These are phyloP conservation scores for Basidioascus undulatus DNA, from an alignment of 768 basidiomycete species.

Conservation along the genomic window DNA sequence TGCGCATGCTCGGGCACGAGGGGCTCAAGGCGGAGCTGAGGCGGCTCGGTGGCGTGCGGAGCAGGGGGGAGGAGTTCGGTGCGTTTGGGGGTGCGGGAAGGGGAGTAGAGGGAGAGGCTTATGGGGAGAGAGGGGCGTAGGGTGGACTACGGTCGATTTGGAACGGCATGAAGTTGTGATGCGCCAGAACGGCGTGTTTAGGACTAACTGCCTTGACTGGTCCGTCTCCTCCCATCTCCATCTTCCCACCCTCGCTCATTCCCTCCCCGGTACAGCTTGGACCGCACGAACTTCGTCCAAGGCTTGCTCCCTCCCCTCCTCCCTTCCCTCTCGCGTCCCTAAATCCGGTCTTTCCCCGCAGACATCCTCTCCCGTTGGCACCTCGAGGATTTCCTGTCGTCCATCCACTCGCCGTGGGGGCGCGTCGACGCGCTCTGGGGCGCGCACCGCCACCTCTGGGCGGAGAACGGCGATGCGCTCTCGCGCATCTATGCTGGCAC, in stretches of 20 bases:
- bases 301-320: no score
- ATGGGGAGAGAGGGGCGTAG: conserved; percentile 13
- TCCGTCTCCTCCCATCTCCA: conserved; percentile 18
- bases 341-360: no score
- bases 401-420: conserved; percentile 58
- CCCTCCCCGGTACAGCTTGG: conserved; percentile 33
- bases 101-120: background rate
- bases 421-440: no score
- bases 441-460: conserved; percentile 82
- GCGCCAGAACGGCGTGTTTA: conserved; percentile 74
- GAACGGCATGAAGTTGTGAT: conserved; percentile 44
- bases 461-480: conserved; percentile 81
- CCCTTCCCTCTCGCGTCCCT: no score
- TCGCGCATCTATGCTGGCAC: conserved; percentile 76
- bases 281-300: conserved; percentile 92
- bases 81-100: conserved; percentile 8
- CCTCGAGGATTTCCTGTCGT: conserved; percentile 55
- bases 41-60: conserved; percentile 15
- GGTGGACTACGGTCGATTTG: conserved; percentile 60
- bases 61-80: conserved; percentile 9
- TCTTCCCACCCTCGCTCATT: background rate
- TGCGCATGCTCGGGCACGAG: conserved; percentile 52
- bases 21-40: conserved; percentile 49
- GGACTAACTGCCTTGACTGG: conserved; percentile 93
- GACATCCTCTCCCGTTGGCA: conserved; percentile 70